Evolutionary conservation across 257 asterid species (phyloP).

Genomic region (Scutellaria barbata): DNA sequence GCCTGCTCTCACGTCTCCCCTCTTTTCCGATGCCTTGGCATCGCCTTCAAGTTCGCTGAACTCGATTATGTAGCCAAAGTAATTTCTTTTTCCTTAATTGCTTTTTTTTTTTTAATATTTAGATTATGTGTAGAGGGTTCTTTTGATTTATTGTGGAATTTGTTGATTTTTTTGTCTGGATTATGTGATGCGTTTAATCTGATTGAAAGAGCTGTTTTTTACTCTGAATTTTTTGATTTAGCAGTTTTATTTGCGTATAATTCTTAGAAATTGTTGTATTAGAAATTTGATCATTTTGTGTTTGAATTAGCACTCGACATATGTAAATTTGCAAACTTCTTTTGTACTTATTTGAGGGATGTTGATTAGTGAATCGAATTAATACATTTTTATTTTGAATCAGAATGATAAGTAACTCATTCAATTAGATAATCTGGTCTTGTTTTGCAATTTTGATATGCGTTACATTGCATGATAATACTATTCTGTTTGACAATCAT

Average conservation of each 20-base stretch:
- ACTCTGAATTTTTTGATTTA: background rate
- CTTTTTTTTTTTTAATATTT: background rate
- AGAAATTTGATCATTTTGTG: constrained; percentile 6
- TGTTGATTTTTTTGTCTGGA: background rate
- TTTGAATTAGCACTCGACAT: background rate
- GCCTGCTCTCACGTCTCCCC: constrained; percentile 94
- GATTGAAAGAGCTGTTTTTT: background rate
- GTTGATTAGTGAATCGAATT: constrained; percentile 3
- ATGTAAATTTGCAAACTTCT: background rate
- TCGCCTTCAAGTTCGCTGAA: constrained; percentile 96
- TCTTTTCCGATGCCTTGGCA: constrained; percentile 90
- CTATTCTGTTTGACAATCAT: background rate
- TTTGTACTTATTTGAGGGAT: background rate
- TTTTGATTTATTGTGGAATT: background rate
- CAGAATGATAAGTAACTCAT: background rate
- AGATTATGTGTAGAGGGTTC: background rate
- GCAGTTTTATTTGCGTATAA: background rate
- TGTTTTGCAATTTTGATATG: background rate
- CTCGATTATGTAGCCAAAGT: constrained; percentile 89
- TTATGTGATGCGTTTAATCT: constrained; percentile 3
- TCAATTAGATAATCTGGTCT: background rate
- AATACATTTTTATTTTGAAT: background rate
- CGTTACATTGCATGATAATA: too few species aligned
- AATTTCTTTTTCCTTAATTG: background rate
- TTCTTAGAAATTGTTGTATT: background rate